Conservation (phyloP, 1,284 basidiomycete species). For the Tylopilus sp. region DNA sequence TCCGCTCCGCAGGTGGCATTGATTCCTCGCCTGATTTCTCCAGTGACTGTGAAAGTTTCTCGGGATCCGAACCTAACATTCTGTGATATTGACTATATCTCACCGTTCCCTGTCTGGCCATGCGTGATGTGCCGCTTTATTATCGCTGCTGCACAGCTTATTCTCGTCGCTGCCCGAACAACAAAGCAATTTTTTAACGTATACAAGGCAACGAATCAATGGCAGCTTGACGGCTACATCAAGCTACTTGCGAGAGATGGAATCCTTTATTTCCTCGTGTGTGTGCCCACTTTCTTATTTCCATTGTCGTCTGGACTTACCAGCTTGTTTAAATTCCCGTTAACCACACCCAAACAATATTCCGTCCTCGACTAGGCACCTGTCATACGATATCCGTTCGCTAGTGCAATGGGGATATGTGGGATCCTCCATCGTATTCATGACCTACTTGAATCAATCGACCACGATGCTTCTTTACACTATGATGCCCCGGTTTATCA, state of each 20-base stretch:
- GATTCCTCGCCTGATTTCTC: neutral
- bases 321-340: too few species aligned
- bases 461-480: neutral
- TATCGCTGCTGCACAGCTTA: neutral
- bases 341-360: too few species aligned
- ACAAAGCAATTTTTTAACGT: neutral
- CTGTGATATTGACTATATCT: too few species aligned
- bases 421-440: neutral
- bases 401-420: neutral
- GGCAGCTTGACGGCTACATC: neutral
- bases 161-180: neutral
- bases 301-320: too few species aligned
- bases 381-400: neutral
- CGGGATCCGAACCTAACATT: too few species aligned
- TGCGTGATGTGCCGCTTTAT: neutral
- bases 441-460: neutral
- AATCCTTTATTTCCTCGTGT: neutral
- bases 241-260: neutral
- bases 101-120: neutral
- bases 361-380: neutral
- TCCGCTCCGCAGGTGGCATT: too few species aligned
- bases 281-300: neutral
- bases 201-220: neutral
- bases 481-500: conserved; percentile 10
- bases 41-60: too few species aligned